These are phyloP conservation scores for Fomes fomentarius DNA, from an alignment of 1,284 basidiomycete genomes.

Conservation along the genomic window DNA sequence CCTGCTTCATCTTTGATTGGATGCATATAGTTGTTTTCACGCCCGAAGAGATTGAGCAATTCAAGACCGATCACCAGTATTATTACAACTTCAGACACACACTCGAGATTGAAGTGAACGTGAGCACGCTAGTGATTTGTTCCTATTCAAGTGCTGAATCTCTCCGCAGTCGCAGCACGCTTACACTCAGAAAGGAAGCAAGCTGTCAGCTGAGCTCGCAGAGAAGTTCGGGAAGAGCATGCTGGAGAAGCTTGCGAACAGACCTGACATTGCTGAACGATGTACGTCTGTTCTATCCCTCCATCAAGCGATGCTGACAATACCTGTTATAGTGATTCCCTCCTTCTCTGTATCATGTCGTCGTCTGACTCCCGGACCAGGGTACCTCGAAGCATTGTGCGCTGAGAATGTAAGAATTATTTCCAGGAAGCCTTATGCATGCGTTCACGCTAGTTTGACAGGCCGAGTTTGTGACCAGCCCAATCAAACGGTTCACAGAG, in stretches of 20 bases:
- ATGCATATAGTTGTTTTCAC: no score
- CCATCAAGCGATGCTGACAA: neutral
- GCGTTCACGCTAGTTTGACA: no score
- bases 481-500: slow-evolving; percentile 53
- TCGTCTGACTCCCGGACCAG: slow-evolving; percentile 64
- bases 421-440: no score
- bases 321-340: slow-evolving; percentile 49
- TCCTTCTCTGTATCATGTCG: slow-evolving; percentile 60
- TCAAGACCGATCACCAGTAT: slow-evolving; percentile 47
- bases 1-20: no score
- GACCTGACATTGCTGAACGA: slow-evolving; percentile 61
- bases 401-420: slow-evolving; percentile 67
- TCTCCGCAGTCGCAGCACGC: slow-evolving; percentile 45
- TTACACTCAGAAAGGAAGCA: slow-evolving; percentile 46
- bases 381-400: slow-evolving; percentile 65
- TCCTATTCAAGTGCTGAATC: neutral
- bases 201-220: slow-evolving; percentile 43
- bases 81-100: slow-evolving; percentile 53
- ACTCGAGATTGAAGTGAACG: slow-evolving; percentile 57
- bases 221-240: slow-evolving; percentile 49
- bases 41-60: slow-evolving; percentile 52
- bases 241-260: slow-evolving; percentile 52
- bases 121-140: no score
- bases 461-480: slow-evolving; percentile 26
- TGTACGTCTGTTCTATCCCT: slow-evolving; percentile 36